These are phyloP conservation scores for Boehmeria nivea DNA, from an alignment of 306 rosid genomes.

Conservation along the genomic window DNA sequence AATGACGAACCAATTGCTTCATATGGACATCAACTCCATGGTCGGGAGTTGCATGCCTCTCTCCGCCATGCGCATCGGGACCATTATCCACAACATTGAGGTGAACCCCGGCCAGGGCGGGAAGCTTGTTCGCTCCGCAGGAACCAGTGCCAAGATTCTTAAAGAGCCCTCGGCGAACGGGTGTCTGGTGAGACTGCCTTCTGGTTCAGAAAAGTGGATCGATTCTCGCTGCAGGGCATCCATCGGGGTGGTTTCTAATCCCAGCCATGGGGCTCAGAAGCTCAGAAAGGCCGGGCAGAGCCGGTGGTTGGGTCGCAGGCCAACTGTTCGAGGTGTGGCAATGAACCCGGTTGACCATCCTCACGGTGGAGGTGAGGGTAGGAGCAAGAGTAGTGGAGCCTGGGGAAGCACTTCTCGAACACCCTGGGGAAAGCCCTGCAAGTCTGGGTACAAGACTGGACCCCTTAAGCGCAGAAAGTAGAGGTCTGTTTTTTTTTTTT, in stretches of 20 bases:
- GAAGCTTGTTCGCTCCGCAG: conserved; percentile 83
- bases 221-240: conserved; percentile 72
- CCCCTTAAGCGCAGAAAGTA: background rate
- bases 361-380: background rate
- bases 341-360: conserved; percentile 1
- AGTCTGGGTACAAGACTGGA: background rate
- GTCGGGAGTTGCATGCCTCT: conserved; percentile 87
- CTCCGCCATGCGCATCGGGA: conserved; percentile 72
- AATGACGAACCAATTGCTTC: conserved; percentile 48
- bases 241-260: conserved; percentile 74
- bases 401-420: background rate
- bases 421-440: conserved; percentile 2
- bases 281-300: conserved; percentile 84
- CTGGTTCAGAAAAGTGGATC: conserved; percentile 58
- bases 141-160: conserved; percentile 76
- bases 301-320: conserved; percentile 74
- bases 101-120: conserved; percentile 81
- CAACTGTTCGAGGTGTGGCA: conserved; percentile 51
- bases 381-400: background rate
- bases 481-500: background rate
- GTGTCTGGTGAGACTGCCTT: conserved; percentile 64
- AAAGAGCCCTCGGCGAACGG: conserved; percentile 56
- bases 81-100: conserved; percentile 84
- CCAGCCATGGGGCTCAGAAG: conserved; percentile 53
- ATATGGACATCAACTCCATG: conserved; percentile 65